phyloP scores from a whole-genome alignment of 768 basidiomycete genomes.

The Pisolithus marmoratus region DNA sequence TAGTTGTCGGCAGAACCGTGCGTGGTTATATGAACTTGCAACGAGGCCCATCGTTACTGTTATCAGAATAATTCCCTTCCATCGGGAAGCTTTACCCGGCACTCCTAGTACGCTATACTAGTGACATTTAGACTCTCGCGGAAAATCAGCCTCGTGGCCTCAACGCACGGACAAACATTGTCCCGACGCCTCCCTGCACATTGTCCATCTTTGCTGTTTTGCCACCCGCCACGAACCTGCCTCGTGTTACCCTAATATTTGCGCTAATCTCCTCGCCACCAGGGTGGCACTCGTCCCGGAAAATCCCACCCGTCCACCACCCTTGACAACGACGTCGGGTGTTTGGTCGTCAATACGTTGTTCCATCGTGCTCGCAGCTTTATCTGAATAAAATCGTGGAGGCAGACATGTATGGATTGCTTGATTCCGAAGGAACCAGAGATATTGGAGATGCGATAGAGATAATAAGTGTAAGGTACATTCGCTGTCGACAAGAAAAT shows the following conservation, averaged over 20 bases:
- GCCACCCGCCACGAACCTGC: no score
- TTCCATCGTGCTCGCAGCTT: no score
- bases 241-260: not conserved
- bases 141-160: not conserved
- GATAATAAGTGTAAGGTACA: conserved; percentile 13
- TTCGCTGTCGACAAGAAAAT: conserved; percentile 4
- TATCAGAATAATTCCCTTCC: no score
- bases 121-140: not conserved
- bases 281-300: no score
- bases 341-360: no score
- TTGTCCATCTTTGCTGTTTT: no score
- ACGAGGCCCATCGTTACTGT: not conserved
- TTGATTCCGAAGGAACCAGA: no score
- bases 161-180: not conserved
- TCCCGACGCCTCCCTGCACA: not conserved
- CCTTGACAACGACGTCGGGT: no score
- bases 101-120: not conserved
- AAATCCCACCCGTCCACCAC: no score
- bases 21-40: not conserved
- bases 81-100: no score
- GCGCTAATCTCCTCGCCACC: not conserved
- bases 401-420: not conserved
- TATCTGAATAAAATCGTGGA: no score
- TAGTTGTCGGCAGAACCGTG: not conserved
- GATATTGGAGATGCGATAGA: conserved; percentile 4